A percentile compares a stretch with the other conserved stretches of the same genome.
Evolutionary conservation across 495 filamentous ascomycete species (phyloP).

Genomic region (Bombardia bombarda): DNA sequence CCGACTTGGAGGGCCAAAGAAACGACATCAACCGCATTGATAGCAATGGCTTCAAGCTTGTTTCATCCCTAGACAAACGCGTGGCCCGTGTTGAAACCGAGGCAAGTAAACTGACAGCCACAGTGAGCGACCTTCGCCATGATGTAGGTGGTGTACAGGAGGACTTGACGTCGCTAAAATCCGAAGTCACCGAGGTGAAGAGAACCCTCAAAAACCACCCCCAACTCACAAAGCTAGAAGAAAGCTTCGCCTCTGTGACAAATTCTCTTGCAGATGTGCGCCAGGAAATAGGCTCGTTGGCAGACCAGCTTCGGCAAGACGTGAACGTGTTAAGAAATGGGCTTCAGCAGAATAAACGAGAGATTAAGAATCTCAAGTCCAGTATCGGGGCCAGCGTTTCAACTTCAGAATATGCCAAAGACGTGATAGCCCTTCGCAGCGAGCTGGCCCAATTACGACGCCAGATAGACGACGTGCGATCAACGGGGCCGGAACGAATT

Average conservation of each 20-base stretch:
- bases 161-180: slow-evolving; percentile 14
- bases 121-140: slow-evolving; percentile 6
- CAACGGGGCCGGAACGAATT: slow-evolving; percentile 2
- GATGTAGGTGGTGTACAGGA: slow-evolving; percentile 10
- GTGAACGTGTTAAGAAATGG: not conserved
- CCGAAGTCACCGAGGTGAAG: slow-evolving; percentile 11
- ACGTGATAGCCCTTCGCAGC: slow-evolving; percentile 6
- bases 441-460: slow-evolving; percentile 18
- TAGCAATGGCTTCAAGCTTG: slow-evolving; percentile 22
- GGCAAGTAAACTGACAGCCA: slow-evolving; percentile 14
- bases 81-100: slow-evolving; percentile 18
- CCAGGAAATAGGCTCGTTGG: not conserved
- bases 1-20: slow-evolving; percentile 21
- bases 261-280: not conserved
- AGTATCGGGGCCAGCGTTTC: not conserved
- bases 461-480: slow-evolving; percentile 18
- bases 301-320: not conserved
- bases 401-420: slow-evolving; percentile 6
- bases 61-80: slow-evolving; percentile 23
- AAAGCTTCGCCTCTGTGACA: slow-evolving; percentile 4
- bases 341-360: slow-evolving; percentile 1
- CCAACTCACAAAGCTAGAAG: slow-evolving; percentile 9
- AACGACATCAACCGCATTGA: slow-evolving; percentile 26
- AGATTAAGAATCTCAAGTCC: slow-evolving; percentile 4
- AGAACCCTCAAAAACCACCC: slow-evolving; percentile 4